These are phyloP conservation scores for Penicillium sp. DNA, from an alignment of 2,329 filamentous ascomycete genomes.

Conservation along the genomic window DNA sequence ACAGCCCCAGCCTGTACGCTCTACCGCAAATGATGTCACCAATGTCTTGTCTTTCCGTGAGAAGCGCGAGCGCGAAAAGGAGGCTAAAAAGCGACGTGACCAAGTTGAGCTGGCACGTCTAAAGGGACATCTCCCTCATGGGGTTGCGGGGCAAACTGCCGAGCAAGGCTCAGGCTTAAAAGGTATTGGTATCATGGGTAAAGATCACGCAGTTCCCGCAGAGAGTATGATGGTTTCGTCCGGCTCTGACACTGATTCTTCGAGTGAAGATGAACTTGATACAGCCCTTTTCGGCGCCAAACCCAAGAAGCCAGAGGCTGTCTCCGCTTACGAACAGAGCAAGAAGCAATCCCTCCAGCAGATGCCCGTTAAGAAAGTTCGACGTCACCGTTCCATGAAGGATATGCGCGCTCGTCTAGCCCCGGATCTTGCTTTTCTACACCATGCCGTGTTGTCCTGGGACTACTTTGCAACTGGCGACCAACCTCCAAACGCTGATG, in stretches of 20 bases:
- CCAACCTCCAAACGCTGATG: slow-evolving; percentile 72
- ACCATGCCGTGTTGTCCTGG: slow-evolving; percentile 86
- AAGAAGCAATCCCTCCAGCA: slow-evolving; percentile 54
- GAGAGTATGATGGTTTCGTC: slow-evolving; percentile 89
- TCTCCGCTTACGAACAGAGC: slow-evolving; percentile 49
- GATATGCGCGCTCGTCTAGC: slow-evolving; percentile 92
- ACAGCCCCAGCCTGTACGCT: slow-evolving; percentile 18
- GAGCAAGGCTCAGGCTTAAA: slow-evolving; percentile 78
- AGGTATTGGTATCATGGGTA: slow-evolving; percentile 71
- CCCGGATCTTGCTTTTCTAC: slow-evolving; percentile 81
- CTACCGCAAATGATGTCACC: slow-evolving; percentile 34
- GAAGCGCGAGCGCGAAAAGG: slow-evolving; percentile 71
- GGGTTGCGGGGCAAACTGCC: slow-evolving; percentile 56
- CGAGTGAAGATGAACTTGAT: slow-evolving; percentile 74
- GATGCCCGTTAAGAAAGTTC: slow-evolving; percentile 79
- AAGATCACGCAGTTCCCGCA: slow-evolving; percentile 70
- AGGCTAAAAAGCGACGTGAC: slow-evolving; percentile 71
- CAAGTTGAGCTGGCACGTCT: slow-evolving; percentile 70
- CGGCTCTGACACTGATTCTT: slow-evolving; percentile 63
- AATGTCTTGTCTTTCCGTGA: slow-evolving; percentile 63
- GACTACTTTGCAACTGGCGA: slow-evolving; percentile 90
- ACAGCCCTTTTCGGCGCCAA: slow-evolving; percentile 64
- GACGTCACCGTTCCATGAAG: slow-evolving; percentile 77
- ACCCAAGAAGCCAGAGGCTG: slow-evolving; percentile 38
- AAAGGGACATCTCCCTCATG: slow-evolving; percentile 55